Base-by-base conservation (phyloP, 176 grass and related monocot genomes). In the Ampelocalamus luodianensis region DNA sequence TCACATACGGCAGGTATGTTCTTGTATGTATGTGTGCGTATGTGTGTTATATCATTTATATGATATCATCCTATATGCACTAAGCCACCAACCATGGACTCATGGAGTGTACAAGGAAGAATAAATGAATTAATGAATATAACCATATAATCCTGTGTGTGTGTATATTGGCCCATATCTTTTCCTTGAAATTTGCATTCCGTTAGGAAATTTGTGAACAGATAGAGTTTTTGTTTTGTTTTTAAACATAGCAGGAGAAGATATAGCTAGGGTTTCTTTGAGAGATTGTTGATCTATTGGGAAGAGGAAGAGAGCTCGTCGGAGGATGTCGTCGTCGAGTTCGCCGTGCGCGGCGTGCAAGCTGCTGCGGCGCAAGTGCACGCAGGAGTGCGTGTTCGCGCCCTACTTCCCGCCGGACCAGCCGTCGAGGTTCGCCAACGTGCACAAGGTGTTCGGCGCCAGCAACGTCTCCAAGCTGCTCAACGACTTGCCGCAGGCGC, bases 381-480 rank as follows among this genome's bases (percentile, higher is more conserved):
- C 93, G 65, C 89, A 84, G 72, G 86, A 86, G 16, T 98, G 96
- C 65, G 86, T 96, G 17, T 96, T 98, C 49, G 91, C 93, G 24
- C 96, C 96, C 29, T 96, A 98, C 86, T 98, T 98, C 78, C 96
- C 96, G 74, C 96, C 93, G 6, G 96, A 98, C 83, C 90, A 96
- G 58, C 93, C 93, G 1, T 22, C 55, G 37, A 93, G 89, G 79
- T 99, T 99, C 64, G 85, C 91, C n/a, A 90, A 69, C 81, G 96
- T 99, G 58, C 96, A 99, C 93, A 87, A 84, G 64, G 90, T 99
- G 4, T 99, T 99, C 79, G 93, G 96, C 26, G 93, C 93, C 38
- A 99, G 96, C 89, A 99, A 99, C 87, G 93, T 99, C 6, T 83
- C 91, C 14, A 99, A 99, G 86, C 81, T 99, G 26, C 91, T 98